Conservation (phyloP, 768 basidiomycete species). For the Suillus subalutaceus region DNA sequence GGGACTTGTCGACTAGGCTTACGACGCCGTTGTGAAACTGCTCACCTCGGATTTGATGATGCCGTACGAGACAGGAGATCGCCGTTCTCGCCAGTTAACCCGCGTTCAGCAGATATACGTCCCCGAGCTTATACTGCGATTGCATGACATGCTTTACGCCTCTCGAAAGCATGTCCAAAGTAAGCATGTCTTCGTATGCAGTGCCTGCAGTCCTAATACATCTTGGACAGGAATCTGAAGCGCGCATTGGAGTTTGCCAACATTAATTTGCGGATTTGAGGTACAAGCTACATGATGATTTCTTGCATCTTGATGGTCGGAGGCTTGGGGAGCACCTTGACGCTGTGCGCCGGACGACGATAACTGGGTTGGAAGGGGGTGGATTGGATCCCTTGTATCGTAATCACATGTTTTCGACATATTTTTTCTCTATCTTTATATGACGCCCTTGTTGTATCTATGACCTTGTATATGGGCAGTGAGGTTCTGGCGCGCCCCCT, state of each 20-base stretch:
- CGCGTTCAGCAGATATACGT: slow-evolving; percentile 87
- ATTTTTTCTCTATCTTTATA: not conserved
- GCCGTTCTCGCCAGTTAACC: slow-evolving; percentile 64
- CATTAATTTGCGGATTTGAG: slow-evolving; percentile 87
- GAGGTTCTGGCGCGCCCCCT: not conserved
- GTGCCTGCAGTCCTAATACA: not conserved
- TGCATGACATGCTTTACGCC: slow-evolving; percentile 71
- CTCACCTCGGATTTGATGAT: slow-evolving; percentile 80
- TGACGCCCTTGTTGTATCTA: not conserved
- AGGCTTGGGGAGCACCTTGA: slow-evolving; percentile 74
- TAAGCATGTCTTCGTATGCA: slow-evolving; percentile 38
- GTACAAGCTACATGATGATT: slow-evolving; percentile 85
- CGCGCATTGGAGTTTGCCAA: slow-evolving; percentile 78
- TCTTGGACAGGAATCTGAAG: slow-evolving; percentile 66
- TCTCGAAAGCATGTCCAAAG: slow-evolving; percentile 62
- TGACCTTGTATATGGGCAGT: not conserved
- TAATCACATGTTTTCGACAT: slow-evolving; percentile 10
- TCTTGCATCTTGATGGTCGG: slow-evolving; percentile 60
- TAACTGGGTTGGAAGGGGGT: slow-evolving; percentile 73
- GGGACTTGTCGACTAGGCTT: slow-evolving; percentile 61
- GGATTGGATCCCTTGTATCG: slow-evolving; percentile 67
- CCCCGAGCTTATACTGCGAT: slow-evolving; percentile 84
- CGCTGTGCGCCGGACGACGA: slow-evolving; percentile 68
- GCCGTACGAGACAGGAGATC: slow-evolving; percentile 54
- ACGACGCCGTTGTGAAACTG: slow-evolving; percentile 67